These are phyloP conservation scores for Magnolia sinica DNA, from an alignment of 164 flowering plant genomes.

Conservation along the genomic window DNA sequence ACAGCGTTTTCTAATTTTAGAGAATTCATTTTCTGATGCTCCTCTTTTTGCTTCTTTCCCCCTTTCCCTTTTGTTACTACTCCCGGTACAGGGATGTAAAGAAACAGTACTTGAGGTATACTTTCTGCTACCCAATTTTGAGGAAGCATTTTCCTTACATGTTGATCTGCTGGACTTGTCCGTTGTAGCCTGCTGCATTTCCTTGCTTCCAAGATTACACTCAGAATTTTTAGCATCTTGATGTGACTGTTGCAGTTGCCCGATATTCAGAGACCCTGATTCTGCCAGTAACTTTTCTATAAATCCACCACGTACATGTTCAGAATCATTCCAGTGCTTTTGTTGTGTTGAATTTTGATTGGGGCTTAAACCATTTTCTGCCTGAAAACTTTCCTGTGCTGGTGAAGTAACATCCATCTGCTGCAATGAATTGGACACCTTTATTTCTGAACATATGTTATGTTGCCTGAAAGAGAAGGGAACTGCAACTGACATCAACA, in stretches of 20 bases:
- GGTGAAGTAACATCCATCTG: constrained; percentile 1
- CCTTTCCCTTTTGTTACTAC: constrained; percentile 15
- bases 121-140: constrained; percentile 10
- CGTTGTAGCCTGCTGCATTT: neutral
- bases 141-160: constrained; percentile 7
- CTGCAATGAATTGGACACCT: neutral
- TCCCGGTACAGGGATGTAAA: constrained; percentile 11
- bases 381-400: neutral
- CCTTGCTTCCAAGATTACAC: neutral
- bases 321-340: neutral
- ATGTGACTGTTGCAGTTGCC: neutral
- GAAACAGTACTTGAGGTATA: constrained; percentile 3
- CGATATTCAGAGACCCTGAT: neutral
- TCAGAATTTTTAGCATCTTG: neutral
- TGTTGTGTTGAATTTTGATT: neutral
- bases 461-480: neutral
- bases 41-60: constrained; percentile 9
- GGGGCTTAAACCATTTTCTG: neutral
- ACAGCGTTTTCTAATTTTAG: constrained; percentile 25
- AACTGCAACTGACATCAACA: neutral
- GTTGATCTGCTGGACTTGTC: neutral
- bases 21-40: constrained; percentile 21
- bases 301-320: neutral
- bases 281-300: neutral
- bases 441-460: no score